A percentile compares a stretch with the other conserved stretches of the same genome.
phyloP scores from a whole-genome alignment of 352 stramenopile genomes.

The Phytophthora tubulina region DNA sequence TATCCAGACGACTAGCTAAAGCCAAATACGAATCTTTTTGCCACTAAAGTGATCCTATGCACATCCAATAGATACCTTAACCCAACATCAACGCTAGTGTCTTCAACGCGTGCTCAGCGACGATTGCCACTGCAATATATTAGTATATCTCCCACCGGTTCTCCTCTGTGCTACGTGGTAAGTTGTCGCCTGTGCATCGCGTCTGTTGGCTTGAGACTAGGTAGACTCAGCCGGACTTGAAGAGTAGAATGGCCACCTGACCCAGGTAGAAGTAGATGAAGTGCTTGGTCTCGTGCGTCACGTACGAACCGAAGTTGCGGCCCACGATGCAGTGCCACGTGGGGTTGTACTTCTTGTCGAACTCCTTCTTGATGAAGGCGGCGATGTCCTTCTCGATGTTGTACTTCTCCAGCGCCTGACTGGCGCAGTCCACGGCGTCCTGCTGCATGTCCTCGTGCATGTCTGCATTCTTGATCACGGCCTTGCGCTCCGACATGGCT shows the following conservation, averaged over 20 bases:
- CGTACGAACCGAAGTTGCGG: conserved; percentile 95
- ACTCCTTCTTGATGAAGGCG: conserved; percentile 94
- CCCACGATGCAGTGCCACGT: conserved; percentile 97
- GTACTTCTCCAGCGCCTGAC: conserved; percentile 99
- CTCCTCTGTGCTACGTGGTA: conserved; percentile 20
- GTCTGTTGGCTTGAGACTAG: background rate
- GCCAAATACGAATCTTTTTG: conserved; percentile 8
- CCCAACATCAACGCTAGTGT: background rate
- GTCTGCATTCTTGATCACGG: conserved; percentile 99
- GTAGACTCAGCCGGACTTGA: conserved; percentile 90
- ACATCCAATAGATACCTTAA: background rate
- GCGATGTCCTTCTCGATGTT: conserved; percentile 99
- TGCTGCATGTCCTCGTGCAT: conserved; percentile 99
- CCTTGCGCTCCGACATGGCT: conserved; percentile 95
- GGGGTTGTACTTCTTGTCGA: conserved; percentile 94
- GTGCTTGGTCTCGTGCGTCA: conserved; percentile 95
- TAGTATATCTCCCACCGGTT: conserved; percentile 32
- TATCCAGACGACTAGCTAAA: conserved; percentile 5
- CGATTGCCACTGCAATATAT: conserved; percentile 42
- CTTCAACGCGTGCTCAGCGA: conserved; percentile 16
- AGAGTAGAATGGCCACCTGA: conserved; percentile 93
- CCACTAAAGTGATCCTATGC: background rate
- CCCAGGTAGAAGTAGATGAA: conserved; percentile 98
- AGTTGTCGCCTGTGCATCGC: conserved; percentile 16
- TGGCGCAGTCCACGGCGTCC: conserved; percentile 98